Evolutionary conservation across 2,329 filamentous ascomycete species (phyloP).

Genomic region (Fusarium pseudograminearum): DNA sequence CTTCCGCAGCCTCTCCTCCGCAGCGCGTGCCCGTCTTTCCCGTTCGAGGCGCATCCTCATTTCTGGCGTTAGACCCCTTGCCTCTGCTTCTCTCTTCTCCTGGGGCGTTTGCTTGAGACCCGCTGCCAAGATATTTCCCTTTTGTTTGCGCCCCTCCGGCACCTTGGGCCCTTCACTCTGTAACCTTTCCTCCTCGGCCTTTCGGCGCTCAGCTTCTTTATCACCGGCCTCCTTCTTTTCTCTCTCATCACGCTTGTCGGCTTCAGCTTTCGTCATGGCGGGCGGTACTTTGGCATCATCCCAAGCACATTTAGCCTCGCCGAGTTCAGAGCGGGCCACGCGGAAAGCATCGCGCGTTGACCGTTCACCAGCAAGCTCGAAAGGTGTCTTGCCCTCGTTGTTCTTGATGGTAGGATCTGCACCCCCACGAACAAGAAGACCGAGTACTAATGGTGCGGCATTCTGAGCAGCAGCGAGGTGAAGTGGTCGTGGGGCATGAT

Average conservation of each 20-base stretch:
- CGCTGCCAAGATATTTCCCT: conserved; percentile 64
- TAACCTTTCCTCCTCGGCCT: conserved; percentile 79
- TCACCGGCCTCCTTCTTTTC: conserved; percentile 77
- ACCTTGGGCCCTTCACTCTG: conserved; percentile 73
- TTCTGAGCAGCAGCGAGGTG: conserved; percentile 89
- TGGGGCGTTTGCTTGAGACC: conserved; percentile 77
- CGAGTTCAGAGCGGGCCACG: conserved; percentile 84
- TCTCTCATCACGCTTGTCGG: conserved; percentile 73
- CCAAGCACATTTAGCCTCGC: conserved; percentile 84
- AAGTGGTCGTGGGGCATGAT: conserved; percentile 85
- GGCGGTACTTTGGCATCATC: conserved; percentile 78
- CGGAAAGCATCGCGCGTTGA: conserved; percentile 91
- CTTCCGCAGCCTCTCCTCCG: conserved; percentile 84
- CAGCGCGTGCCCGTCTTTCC: conserved; percentile 89
- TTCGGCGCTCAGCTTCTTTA: conserved; percentile 77
- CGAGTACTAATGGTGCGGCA: conserved; percentile 79
- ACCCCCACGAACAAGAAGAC: conserved; percentile 78
- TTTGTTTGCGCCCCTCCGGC: conserved; percentile 61
- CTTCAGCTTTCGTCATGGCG: conserved; percentile 77
- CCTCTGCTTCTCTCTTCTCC: conserved; percentile 86
- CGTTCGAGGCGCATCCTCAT: conserved; percentile 86
- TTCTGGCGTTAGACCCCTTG: conserved; percentile 86
- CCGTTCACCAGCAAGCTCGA: conserved; percentile 88
- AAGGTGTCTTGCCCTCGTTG: conserved; percentile 83
- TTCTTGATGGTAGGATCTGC: conserved; percentile 80